Evolutionary conservation across 805 yeast genomes (phyloP), one percentile per base, ranked within the genome.

Genomic region (Kazachstania taianensis): DNA sequence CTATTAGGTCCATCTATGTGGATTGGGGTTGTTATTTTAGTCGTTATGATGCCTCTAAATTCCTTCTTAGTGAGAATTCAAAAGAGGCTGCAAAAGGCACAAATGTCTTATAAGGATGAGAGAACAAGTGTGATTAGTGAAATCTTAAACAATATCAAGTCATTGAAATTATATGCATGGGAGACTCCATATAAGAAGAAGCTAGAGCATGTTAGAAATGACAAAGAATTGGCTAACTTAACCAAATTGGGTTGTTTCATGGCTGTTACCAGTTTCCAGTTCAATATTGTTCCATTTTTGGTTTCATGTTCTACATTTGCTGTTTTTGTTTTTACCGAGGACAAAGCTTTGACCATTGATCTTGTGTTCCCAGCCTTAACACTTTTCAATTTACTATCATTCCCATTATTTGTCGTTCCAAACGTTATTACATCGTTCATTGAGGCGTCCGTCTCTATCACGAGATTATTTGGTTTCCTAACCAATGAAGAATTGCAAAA

Each of bases 111-210:
- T 52, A 89, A 92, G 58, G 99, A 92, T 62, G 81, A 80, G 56
- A 78, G 99, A 66, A 82, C 96, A 8, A 76, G 96, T 46, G 66
- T 87, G 30, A 81, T 85, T 37, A 77, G 84, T 42, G 96, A 89
- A 56, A 82, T 89, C 38, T 68, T 89, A 56, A 84, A 83, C 57
- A 89, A 87, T 52, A 84, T 92, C 57, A 89, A 86, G 63, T 84
- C 96, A 9, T 67, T 92, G 55, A 92, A 92, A 57, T 69, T 94
- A 33, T 92, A 92, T 53, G 94, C 94, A 2, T 92, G 99, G 99
- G 99, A 92, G 62, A 63, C 57, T 22, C 94, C 97, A 3, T 86
- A 84, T 55, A 72, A 74, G 51, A 70, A 68, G 20, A 81, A 80
- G 48, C 67, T 94, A 39, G 73, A 74, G 44, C 63, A 76, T 50